These are phyloP conservation scores for Nissolia schottii DNA, from an alignment of 306 rosid species.

Conservation along the genomic window DNA sequence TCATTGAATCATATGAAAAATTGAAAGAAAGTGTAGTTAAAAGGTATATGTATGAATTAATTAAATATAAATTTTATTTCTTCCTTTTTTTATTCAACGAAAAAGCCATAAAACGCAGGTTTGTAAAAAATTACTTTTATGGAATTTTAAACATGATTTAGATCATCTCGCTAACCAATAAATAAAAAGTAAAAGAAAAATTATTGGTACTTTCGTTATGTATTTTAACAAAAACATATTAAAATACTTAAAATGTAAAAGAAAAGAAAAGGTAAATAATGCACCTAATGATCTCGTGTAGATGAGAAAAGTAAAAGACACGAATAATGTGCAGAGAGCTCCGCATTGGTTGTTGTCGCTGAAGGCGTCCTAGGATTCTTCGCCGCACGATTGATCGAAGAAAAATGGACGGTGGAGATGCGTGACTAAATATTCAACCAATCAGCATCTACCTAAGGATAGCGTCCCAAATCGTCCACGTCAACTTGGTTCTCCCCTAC, in stretches of 20 bases:
- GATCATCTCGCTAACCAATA: too few relatives aligned
- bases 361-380: neutral
- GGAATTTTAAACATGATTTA: too few relatives aligned
- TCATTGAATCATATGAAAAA: too few relatives aligned
- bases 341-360: neutral
- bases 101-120: too few relatives aligned
- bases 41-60: too few relatives aligned
- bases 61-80: too few relatives aligned
- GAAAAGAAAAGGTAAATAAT: neutral
- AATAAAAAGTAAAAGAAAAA: too few relatives aligned
- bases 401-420: neutral
- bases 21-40: neutral
- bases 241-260: too few relatives aligned
- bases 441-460: neutral
- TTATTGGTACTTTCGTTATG: neutral
- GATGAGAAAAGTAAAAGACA: neutral
- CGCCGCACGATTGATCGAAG: neutral
- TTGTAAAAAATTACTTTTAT: too few relatives aligned
- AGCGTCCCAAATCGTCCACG: conserved; percentile 14
- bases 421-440: neutral
- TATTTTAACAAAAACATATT: too few relatives aligned
- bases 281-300: too few relatives aligned
- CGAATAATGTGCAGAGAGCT: neutral
- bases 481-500: neutral
- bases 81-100: too few relatives aligned